Base-by-base conservation (phyloP, 208 protist species). In the Leishmania amazonensis region DNA sequence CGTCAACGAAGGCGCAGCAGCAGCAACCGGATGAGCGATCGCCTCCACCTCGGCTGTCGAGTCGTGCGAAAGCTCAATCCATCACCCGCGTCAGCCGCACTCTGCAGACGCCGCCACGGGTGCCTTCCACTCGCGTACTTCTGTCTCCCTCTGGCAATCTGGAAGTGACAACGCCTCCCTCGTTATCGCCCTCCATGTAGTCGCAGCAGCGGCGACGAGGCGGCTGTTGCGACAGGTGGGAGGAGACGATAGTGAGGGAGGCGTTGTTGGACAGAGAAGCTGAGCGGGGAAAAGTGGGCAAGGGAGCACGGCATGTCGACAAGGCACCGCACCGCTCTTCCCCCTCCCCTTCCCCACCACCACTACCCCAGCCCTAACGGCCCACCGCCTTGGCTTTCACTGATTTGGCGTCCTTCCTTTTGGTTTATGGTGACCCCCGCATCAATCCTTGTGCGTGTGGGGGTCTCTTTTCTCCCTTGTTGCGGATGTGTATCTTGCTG, bases 1-100 rank as follows among this genome's bases (percentile, higher is more conserved):
- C 40, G n/a, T 54, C n/a, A 17, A 0, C 67, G 45, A 40, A 38
- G 38, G 8, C 35, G 67, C 40, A 49, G 38, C 57, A 65, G 45
- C 73, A 49, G 15, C 71, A 40, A 17, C 4, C 24, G 19, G 81
- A 85, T 21, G 81, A 57, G 11, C 75, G 76, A 13, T 80, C 81
- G 3, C 81, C 81, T 7, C 76, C 81, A 21, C 76, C 65, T n/a
- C 76, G 81, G n/a, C 67, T 85, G 70, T 85, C 81, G 21, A 45
- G 76, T 49, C 81, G 81, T 19, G 76, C 81, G 21, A 76, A 71
- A 19, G 70, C 73, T 40, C 81, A 70, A 3, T 85, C 71, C 35
- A 81, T 71, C 76, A 81, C 76, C 51, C 49, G 76, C 17, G 71
- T 47, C 17, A 45, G 76, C 42, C 51, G 51, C 35, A 49, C 68